A percentile compares a stretch with the other conserved stretches of the same genome.
Conservation (phyloP, 2,329 filamentous ascomycete genomes). For the Aspergillus ruber region DNA sequence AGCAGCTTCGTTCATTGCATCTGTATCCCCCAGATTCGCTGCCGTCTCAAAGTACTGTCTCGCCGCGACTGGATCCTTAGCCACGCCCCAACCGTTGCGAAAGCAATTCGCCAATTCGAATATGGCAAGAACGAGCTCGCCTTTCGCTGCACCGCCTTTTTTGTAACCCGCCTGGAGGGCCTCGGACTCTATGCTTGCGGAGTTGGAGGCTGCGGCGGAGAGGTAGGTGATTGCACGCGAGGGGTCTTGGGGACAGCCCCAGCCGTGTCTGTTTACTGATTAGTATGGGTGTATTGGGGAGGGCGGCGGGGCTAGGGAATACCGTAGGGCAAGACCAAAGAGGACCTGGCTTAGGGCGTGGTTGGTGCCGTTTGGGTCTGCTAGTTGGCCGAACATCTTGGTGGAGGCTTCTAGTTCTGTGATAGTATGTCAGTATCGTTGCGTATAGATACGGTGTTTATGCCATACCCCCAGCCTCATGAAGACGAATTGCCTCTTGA, state of each 20-base stretch:
- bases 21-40: constrained; percentile 89
- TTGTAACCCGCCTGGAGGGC: constrained; percentile 82
- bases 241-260: constrained; percentile 73
- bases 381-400: constrained; percentile 74
- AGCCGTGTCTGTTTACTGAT: constrained; percentile 64
- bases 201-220: constrained; percentile 81
- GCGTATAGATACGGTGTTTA: constrained; percentile 1
- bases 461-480: constrained; percentile 63
- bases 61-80: constrained; percentile 78
- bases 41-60: constrained; percentile 94
- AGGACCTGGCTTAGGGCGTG: constrained; percentile 93
- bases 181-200: constrained; percentile 75
- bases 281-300: constrained; percentile 6
- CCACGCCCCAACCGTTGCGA: constrained; percentile 88
- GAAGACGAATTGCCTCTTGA: constrained; percentile 89
- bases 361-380: constrained; percentile 76
- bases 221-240: constrained; percentile 74
- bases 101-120: constrained; percentile 77
- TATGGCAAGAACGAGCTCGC: constrained; percentile 91
- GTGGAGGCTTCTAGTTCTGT: constrained; percentile 69
- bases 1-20: constrained; percentile 94
- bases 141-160: constrained; percentile 90
- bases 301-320: constrained; percentile 27
- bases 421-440: background rate
- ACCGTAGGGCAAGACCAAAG: constrained; percentile 86